Evolutionary conservation across 1,139 yeast species (phyloP).

Genomic region (Kluyveromyces sp.): DNA sequence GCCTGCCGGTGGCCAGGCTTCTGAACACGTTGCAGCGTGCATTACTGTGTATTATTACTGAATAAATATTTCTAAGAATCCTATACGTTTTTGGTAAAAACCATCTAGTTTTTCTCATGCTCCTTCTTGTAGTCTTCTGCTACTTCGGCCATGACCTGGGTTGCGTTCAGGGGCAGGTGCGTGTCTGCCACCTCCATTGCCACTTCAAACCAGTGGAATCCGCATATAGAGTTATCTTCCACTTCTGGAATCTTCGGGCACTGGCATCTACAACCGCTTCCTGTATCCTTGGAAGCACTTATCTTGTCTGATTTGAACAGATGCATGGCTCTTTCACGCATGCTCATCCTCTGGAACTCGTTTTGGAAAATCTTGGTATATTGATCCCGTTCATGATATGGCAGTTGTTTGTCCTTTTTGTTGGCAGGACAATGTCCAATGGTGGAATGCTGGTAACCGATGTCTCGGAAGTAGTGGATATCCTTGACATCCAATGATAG

Average conservation of each 20-base stretch:
- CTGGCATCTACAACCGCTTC: slow-evolving; percentile 80
- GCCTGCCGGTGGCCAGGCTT: too few species aligned
- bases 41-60: not conserved
- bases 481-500: slow-evolving; percentile 60
- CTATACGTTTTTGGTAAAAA: not conserved
- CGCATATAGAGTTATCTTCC: slow-evolving; percentile 38
- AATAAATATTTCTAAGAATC: not conserved
- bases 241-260: slow-evolving; percentile 51
- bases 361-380: slow-evolving; percentile 9
- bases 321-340: slow-evolving; percentile 17
- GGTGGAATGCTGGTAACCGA: slow-evolving; percentile 77
- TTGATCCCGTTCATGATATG: slow-evolving; percentile 34
- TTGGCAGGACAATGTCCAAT: slow-evolving; percentile 81
- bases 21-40: too few species aligned
- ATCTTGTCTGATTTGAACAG: slow-evolving; percentile 28
- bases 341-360: slow-evolving; percentile 10
- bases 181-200: not conserved
- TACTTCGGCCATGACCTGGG: not conserved
- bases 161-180: not conserved
- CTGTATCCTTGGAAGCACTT: slow-evolving; percentile 34
- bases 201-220: slow-evolving; percentile 36
- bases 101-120: too few species aligned
- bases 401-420: slow-evolving; percentile 40
- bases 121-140: not conserved
- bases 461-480: slow-evolving; percentile 82